Base-by-base conservation (phyloP, 2,329 filamentous ascomycete genomes). In the Pezicula neosporulosa region DNA sequence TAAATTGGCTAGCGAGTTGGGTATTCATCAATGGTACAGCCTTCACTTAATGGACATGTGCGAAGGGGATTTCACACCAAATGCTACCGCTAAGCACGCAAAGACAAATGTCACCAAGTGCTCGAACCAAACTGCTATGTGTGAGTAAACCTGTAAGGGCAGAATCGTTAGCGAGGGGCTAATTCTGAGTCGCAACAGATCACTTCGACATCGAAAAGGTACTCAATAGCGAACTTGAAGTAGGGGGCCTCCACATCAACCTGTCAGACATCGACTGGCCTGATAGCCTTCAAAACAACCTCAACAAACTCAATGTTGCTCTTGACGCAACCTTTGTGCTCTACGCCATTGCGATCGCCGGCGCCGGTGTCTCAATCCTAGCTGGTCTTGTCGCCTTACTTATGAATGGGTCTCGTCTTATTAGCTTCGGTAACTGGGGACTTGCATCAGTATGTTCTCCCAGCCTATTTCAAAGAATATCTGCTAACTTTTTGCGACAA, bases 11-110 rank as follows among this genome's bases (percentile, higher is more conserved):
- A 64, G 72, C 43, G 65, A 71, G 16, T 66, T 83, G 15, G 77
- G 80, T 36, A 70, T 85, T 35, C 72, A 80, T 38, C 77, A 85
- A 65, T 86, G 80, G 67, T 86, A 86, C 69, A 77, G 74, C 18
- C 72, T 78, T 15, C 81, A 86, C 63, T 61, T 85, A 50, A 76
- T 85, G 67, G 74, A 80, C 64, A 81, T 79, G 68, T 86, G 83
- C 68, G 72, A 75, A 54, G 75, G 76, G 18, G 65, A 57, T 27
- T 71, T 70, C 46, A 54, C 56, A 9, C 63, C 67, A 12, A 67
- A 66, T 49, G 59, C 63, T 0, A 68, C 67, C 3, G 57, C 63
- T 3, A 63, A 63, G 7, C 64, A 71, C 12, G 76, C 78, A 44
- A 60, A 64, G 36, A 71, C 74, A 54, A 81, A 82, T 59, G 71